Evolutionary conservation across 1,139 yeast genomes (phyloP).

Genomic region (Diutina pseudorugosa): DNA sequence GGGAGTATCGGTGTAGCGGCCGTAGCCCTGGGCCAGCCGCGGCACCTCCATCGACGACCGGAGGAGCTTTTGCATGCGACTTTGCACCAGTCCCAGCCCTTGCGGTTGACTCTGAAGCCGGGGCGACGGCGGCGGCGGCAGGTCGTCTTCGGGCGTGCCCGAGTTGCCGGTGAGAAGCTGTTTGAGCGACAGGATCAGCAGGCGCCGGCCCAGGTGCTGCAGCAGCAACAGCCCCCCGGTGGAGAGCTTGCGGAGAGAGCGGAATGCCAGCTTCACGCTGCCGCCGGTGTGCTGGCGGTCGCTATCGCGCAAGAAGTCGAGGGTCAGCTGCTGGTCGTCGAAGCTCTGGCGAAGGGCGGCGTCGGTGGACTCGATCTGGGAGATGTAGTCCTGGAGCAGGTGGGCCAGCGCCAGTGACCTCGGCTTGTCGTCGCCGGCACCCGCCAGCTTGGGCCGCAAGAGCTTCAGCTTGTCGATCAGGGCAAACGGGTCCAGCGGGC

Average conservation of each 20-base stretch:
- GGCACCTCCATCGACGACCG: slow-evolving; percentile 32
- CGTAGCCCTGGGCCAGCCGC: slow-evolving; percentile 67
- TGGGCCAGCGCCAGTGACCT: slow-evolving; percentile 6
- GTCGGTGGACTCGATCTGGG: slow-evolving; percentile 20
- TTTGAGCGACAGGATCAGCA: slow-evolving; percentile 30
- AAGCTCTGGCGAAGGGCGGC: slow-evolving; percentile 7
- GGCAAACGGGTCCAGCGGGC: slow-evolving; percentile 13
- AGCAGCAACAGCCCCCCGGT: slow-evolving; percentile 20
- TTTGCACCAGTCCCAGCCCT: slow-evolving; percentile 43
- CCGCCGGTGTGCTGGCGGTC: slow-evolving; percentile 34
- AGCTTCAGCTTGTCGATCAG: slow-evolving; percentile 18
- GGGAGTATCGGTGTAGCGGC: slow-evolving; percentile 46
- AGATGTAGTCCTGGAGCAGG: slow-evolving; percentile 24
- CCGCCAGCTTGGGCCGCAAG: slow-evolving; percentile 8
- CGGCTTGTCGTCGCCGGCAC: neutral
- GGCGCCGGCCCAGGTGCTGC: slow-evolving; percentile 11
- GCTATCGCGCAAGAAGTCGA: slow-evolving; percentile 48
- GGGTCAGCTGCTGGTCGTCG: slow-evolving; percentile 15
- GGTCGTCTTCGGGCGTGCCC: slow-evolving; percentile 5
- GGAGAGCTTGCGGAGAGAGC: slow-evolving; percentile 25
- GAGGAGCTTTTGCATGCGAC: slow-evolving; percentile 52
- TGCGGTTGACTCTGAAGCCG: slow-evolving; percentile 7
- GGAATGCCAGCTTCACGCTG: slow-evolving; percentile 27
- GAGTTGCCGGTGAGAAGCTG: slow-evolving; percentile 29
- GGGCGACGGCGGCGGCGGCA: slow-evolving; percentile 7